Evolutionary conservation across 2,329 filamentous ascomycete species (phyloP).

Genomic region (Pyrenophora seminiperda): DNA sequence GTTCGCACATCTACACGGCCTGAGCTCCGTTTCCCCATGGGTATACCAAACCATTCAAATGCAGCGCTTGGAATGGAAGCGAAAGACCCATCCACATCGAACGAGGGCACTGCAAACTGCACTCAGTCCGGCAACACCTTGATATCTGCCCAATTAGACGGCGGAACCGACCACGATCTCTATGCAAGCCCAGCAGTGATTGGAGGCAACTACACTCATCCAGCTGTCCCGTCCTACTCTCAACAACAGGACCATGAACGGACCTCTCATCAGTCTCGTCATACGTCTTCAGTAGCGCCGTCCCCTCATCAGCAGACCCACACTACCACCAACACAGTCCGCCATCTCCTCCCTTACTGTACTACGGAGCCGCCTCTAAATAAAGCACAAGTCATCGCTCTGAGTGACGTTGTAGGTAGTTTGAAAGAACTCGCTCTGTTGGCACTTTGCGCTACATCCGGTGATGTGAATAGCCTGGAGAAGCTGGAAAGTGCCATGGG

Average conservation of each 20-base stretch:
- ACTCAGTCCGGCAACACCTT: not conserved
- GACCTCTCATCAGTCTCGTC: not conserved
- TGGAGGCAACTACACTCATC: not conserved
- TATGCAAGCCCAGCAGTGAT: not conserved
- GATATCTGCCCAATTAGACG: slow-evolving; percentile 14
- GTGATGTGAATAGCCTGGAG: slow-evolving; percentile 15
- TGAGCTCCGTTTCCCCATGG: not conserved
- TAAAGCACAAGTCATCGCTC: slow-evolving; percentile 32
- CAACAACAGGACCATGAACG: slow-evolving; percentile 2
- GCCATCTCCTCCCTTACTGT: slow-evolving; percentile 40
- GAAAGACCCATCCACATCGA: not conserved
- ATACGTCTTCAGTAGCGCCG: not conserved
- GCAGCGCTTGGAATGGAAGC: no score
- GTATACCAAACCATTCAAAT: not conserved
- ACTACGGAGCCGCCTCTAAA: slow-evolving; percentile 27
- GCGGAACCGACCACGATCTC: slow-evolving; percentile 8
- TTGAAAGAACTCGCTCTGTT: slow-evolving; percentile 40
- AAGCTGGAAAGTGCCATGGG: slow-evolving; percentile 34
- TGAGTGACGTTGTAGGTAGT: slow-evolving; percentile 43
- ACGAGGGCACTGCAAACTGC: not conserved
- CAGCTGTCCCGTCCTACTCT: not conserved
- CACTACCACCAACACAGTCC: slow-evolving; percentile 14
- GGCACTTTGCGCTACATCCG: slow-evolving; percentile 28
- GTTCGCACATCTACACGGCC: not conserved
- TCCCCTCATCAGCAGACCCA: not conserved